phyloP scores from a whole-genome alignment of 176 grass and related monocot species.

The Bolboschoenus planiculmis region DNA sequence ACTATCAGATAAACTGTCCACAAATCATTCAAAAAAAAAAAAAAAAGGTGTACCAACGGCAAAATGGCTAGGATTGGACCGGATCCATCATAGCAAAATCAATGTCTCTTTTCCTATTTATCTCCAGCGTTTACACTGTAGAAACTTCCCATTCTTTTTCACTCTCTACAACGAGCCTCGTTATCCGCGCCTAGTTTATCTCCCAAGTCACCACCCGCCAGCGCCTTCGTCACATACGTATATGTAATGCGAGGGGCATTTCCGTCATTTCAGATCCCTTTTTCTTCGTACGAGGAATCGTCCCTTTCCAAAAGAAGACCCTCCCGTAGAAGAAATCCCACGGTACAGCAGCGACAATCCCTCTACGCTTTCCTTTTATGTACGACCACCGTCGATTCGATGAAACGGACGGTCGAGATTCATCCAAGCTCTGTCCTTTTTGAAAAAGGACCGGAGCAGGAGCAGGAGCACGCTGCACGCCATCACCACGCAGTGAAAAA shows the following conservation, averaged over 20 bases:
- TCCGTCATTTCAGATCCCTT: background rate
- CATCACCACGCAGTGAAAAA: background rate
- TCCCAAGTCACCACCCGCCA: background rate
- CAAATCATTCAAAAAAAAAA: too few species aligned
- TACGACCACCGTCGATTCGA: background rate
- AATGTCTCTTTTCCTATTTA: background rate
- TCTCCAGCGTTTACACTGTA: background rate
- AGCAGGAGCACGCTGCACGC: background rate
- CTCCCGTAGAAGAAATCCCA: background rate
- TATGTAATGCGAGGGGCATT: background rate
- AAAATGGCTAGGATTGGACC: background rate
- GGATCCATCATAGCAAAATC: background rate
- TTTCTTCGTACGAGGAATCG: constrained; percentile 63
- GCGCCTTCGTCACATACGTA: background rate
- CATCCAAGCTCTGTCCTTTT: background rate
- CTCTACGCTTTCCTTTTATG: background rate
- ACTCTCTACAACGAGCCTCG: background rate
- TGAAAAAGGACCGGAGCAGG: background rate
- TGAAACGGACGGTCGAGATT: background rate
- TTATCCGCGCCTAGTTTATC: constrained; percentile 11
- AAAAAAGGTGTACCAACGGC: too few species aligned
- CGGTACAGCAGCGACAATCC: background rate
- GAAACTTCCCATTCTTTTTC: background rate
- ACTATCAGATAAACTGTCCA: too few species aligned
- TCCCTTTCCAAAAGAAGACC: constrained; percentile 36